A percentile compares a stretch with the other conserved stretches of the same genome.
Evolutionary conservation across 768 basidiomycete genomes (phyloP).

Genomic region (Pisolithus microcarpus): DNA sequence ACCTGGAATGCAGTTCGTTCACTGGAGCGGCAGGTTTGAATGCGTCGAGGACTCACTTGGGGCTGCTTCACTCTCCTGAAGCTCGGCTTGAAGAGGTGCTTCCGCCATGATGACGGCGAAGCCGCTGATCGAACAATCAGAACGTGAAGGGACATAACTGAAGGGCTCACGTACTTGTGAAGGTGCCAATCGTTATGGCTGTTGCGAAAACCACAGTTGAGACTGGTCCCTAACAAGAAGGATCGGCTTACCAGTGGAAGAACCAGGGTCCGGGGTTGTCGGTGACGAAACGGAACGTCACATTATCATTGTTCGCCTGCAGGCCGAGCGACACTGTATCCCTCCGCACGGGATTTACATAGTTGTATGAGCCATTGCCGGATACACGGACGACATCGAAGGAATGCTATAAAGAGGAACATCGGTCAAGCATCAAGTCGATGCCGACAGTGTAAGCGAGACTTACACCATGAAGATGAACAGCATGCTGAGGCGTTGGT

Average conservation of each 20-base stretch:
- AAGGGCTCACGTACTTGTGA: conserved; percentile 10
- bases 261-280: conserved; percentile 65
- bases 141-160: neutral
- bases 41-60: conserved; percentile 13
- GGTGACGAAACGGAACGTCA: conserved; percentile 53
- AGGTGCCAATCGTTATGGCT: conserved; percentile 29
- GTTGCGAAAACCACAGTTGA: neutral
- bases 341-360: conserved; percentile 29
- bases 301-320: conserved; percentile 30
- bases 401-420: conserved; percentile 18
- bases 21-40: neutral
- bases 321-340: conserved; percentile 26
- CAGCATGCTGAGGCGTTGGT: conserved; percentile 26
- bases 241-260: conserved; percentile 32
- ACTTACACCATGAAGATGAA: conserved; percentile 38
- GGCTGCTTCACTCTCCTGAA: conserved; percentile 7
- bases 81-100: conserved; percentile 3
- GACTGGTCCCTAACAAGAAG: neutral
- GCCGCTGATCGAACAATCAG: conserved; percentile 9
- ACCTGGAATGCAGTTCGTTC: neutral
- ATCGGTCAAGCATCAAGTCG: neutral
- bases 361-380: conserved; percentile 26
- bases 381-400: conserved; percentile 33
- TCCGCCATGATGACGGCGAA: conserved; percentile 27
- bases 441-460: neutral